Base-by-base conservation (phyloP, 345 rosid genomes). In the Physaria fendleri region DNA sequence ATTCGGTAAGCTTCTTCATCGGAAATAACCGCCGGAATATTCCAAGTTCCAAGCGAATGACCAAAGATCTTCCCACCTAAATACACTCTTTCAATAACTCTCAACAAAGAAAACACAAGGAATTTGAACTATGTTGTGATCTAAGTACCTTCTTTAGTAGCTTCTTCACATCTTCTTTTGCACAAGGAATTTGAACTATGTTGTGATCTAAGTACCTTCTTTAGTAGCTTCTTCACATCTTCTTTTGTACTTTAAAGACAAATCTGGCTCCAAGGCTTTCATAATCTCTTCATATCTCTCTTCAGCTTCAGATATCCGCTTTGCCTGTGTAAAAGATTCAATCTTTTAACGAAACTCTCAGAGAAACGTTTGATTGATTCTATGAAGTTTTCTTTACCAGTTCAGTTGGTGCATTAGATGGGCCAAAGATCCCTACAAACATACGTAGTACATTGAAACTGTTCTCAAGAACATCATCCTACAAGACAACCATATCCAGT, bases 381-480 rank as follows among this genome's bases (percentile, higher is more conserved):
- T 43, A 1, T 11, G 18, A 41, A 49, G 9, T 46, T 11, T 40
- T 65, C 65, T 81, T 73, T 52, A 90, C 98, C 76, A 92, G 76
- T 72, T 78, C 74, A 38, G 85, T 61, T 39, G 93, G 84, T 15
- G 96, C 98, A 16, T 44, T 62, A 2, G 84, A 63, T 9, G 95
- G 69, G 38, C 98, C 96, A 53, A 82, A 88, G 51, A 88, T 76
- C 48, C 79, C 71, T 44, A 88, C 80, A 71, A 92, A 84, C 96
- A 92, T 82, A 27, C 96, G 83, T 62, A 88, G 66, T 39, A 84
- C 69, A 44, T 88, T 92, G 79, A 88, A 88, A 74, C 45, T 79
- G 68, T 92, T 92, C 62, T 88, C 88, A 24, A 84, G 24, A 10
- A 84, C 95, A 70, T 92, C 96, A 18, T 88, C 95, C 98, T 88